These are phyloP conservation scores for Kwoniella shivajii DNA, from an alignment of 1,284 basidiomycete species.

Conservation along the genomic window DNA sequence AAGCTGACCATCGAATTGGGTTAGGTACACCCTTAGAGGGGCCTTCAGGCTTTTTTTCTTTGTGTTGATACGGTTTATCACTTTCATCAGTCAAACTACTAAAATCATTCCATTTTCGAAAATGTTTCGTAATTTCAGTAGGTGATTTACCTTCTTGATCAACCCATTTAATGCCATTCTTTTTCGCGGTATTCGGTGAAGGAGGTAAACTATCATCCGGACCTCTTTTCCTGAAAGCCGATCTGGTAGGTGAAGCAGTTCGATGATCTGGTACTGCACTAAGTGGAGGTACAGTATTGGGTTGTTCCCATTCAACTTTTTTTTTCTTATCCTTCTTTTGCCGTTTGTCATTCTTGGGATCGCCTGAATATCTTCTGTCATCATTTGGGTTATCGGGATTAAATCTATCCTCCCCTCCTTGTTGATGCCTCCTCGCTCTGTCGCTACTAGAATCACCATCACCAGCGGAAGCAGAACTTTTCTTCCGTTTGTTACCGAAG, in stretches of 20 bases:
- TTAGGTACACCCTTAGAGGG: neutral
- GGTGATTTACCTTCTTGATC: conserved; percentile 16
- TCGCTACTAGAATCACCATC: neutral
- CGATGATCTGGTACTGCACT: conserved; percentile 14
- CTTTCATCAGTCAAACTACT: conserved; percentile 10
- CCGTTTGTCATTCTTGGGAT: neutral
- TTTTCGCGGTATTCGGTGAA: conserved; percentile 8
- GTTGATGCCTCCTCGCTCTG: neutral
- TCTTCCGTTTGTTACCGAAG: conserved; percentile 2
- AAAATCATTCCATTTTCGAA: conserved; percentile 12
- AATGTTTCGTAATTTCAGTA: conserved; percentile 12
- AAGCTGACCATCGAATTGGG: neutral
- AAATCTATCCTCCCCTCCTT: neutral
- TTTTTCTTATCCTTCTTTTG: conserved; percentile 1
- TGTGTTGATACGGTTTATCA: neutral
- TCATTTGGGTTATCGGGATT: neutral
- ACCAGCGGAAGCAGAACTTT: neutral
- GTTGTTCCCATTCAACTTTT: conserved; percentile 4
- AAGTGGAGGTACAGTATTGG: neutral
- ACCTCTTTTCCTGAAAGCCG: conserved; percentile 9
- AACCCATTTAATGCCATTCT: conserved; percentile 8
- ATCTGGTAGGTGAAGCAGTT: conserved; percentile 6
- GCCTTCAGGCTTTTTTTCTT: neutral
- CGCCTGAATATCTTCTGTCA: neutral
- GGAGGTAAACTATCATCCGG: conserved; percentile 11